These are phyloP conservation scores for Penicillium sp. DNA, from an alignment of 2,329 filamentous ascomycete genomes.

Conservation along the genomic window DNA sequence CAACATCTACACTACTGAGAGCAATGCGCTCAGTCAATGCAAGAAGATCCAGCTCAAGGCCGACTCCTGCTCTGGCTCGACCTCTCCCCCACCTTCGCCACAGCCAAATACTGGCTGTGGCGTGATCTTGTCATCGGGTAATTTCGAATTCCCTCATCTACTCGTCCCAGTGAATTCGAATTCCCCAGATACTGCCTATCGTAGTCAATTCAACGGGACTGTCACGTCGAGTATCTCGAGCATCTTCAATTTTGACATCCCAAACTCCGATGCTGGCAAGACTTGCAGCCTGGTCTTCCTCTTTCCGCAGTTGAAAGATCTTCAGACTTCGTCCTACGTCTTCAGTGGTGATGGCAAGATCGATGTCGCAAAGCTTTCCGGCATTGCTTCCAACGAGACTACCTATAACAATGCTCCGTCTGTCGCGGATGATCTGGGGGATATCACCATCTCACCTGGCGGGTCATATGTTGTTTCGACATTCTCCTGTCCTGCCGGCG, in stretches of 20 bases:
- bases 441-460: slow-evolving; percentile 55
- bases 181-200: slow-evolving; percentile 56
- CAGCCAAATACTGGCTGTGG: slow-evolving; percentile 42
- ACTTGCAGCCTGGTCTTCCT: slow-evolving; percentile 69
- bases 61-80: slow-evolving; percentile 36
- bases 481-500: slow-evolving; percentile 59
- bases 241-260: slow-evolving; percentile 73
- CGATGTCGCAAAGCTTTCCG: slow-evolving; percentile 55
- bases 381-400: slow-evolving; percentile 53
- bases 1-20: slow-evolving; percentile 46
- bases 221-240: slow-evolving; percentile 59
- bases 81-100: slow-evolving; percentile 11
- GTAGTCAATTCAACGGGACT: slow-evolving; percentile 61
- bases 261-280: slow-evolving; percentile 56
- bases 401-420: slow-evolving; percentile 59
- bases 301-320: slow-evolving; percentile 60
- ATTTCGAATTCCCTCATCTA: slow-evolving; percentile 63
- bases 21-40: slow-evolving; percentile 37
- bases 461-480: slow-evolving; percentile 58
- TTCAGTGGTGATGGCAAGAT: slow-evolving; percentile 60
- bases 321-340: slow-evolving; percentile 62
- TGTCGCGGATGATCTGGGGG: slow-evolving; percentile 49
- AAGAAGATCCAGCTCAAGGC: slow-evolving; percentile 37
- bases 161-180: slow-evolving; percentile 64
- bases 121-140: slow-evolving; percentile 45